Percentiles rank a stretch among this genome's conserved stretches.
phyloP scores from a whole-genome alignment of 805 yeast species.

The Wickerhamiella brachini region DNA sequence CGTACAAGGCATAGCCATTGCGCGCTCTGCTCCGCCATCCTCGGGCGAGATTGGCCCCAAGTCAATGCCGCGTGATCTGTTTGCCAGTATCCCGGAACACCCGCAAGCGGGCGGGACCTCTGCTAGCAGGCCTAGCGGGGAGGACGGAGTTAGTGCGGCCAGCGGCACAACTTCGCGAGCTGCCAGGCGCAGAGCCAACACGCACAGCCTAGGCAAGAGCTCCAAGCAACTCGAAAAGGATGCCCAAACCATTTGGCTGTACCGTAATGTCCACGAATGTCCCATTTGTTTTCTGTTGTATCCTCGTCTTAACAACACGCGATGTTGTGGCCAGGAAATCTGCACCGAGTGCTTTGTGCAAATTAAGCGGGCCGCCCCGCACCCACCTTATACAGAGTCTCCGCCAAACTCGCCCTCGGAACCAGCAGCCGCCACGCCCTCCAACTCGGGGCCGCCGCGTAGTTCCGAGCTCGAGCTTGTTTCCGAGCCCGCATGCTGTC shows the following conservation, averaged over 20 bases:
- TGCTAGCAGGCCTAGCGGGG: background rate
- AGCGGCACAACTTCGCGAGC: background rate
- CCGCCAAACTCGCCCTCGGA: background rate
- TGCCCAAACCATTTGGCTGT: constrained; percentile 37
- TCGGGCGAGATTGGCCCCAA: background rate
- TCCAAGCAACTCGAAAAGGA: constrained; percentile 3
- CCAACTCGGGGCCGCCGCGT: constrained; percentile 28
- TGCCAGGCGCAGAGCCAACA: constrained; percentile 10
- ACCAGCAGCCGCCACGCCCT: constrained; percentile 30
- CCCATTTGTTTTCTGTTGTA: constrained; percentile 87
- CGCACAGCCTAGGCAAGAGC: constrained; percentile 6
- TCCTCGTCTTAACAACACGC: constrained; percentile 64
- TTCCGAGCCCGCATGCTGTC: constrained; percentile 83
- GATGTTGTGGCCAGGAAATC: constrained; percentile 87
- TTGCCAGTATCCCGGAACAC: background rate
- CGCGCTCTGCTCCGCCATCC: background rate
- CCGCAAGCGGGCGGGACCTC: background rate
- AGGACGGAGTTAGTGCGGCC: background rate
- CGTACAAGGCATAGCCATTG: background rate
- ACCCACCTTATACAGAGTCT: constrained; percentile 57
- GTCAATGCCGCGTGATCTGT: background rate
- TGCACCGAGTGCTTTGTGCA: constrained; percentile 97
- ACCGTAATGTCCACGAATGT: constrained; percentile 64
- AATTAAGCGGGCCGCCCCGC: constrained; percentile 82
- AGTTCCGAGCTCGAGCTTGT: constrained; percentile 32